Evolutionary conservation across 1,284 basidiomycete species (phyloP).

Genomic region (Chondrostereum purpureum): DNA sequence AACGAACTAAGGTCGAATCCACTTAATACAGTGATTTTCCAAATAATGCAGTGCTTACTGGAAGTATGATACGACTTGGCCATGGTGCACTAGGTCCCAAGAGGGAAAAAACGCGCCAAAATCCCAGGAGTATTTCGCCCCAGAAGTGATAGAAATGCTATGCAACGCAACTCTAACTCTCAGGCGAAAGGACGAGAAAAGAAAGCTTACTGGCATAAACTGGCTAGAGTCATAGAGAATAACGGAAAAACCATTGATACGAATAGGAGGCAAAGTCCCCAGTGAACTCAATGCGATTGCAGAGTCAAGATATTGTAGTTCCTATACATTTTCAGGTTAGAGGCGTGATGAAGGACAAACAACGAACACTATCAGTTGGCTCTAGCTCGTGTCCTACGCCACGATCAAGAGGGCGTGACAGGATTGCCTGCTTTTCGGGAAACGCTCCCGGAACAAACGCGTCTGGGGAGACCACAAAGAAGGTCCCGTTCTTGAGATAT

Average conservation of each 20-base stretch:
- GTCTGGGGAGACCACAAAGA: conserved; percentile 21
- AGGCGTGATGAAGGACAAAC: neutral
- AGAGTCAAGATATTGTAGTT: conserved; percentile 26
- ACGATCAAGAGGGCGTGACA: conserved; percentile 15
- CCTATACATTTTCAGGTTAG: conserved; percentile 16
- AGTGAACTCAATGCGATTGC: conserved; percentile 20
- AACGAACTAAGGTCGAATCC: conserved; percentile 18
- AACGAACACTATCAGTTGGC: conserved; percentile 14
- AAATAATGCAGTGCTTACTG: conserved; percentile 24
- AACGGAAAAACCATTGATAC: conserved; percentile 24
- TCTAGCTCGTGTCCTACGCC: conserved; percentile 8
- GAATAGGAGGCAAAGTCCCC: conserved; percentile 21
- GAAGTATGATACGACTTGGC: conserved; percentile 27
- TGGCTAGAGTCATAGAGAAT: conserved; percentile 30
- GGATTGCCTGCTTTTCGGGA: conserved; percentile 16
- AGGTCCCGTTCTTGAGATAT: conserved; percentile 21
- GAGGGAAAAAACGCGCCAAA: conserved; percentile 25
- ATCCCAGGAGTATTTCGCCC: conserved; percentile 35
- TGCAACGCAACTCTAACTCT: neutral
- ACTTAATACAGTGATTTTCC: conserved; percentile 4
- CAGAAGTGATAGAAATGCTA: conserved; percentile 41
- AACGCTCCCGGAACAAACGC: conserved; percentile 13
- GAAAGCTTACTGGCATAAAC: conserved; percentile 27
- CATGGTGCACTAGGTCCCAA: conserved; percentile 17
- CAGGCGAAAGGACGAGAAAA: neutral